Evolutionary conservation across 2,329 filamentous ascomycete genomes (phyloP).

Genomic region (Fusarium domesticum): DNA sequence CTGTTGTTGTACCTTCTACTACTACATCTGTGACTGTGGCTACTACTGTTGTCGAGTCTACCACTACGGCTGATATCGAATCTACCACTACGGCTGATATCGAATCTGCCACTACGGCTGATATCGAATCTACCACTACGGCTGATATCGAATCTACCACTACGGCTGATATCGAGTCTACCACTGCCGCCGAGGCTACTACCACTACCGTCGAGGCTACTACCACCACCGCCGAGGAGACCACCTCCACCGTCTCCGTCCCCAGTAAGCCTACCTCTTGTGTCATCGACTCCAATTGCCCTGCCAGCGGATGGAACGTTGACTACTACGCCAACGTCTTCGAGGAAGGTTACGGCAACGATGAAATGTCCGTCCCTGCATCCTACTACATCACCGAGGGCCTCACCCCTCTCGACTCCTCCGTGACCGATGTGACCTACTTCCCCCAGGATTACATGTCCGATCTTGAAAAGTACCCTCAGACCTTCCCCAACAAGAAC

Average conservation of each 20-base stretch:
- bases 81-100: neutral
- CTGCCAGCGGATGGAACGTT: slow-evolving; percentile 11
- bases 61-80: neutral
- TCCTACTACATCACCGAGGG: slow-evolving; percentile 24
- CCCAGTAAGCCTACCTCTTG: neutral
- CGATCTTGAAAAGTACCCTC: neutral
- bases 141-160: neutral
- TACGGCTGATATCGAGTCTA: neutral
- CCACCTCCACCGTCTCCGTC: neutral
- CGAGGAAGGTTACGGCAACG: slow-evolving; percentile 17
- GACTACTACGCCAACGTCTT: slow-evolving; percentile 24
- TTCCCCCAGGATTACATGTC: slow-evolving; percentile 16
- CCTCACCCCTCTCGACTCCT: slow-evolving; percentile 10
- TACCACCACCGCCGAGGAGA: neutral
- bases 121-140: neutral
- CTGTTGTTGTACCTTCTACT: neutral
- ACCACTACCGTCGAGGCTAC: neutral
- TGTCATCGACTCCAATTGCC: slow-evolving; percentile 1
- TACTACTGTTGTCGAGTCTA: neutral
- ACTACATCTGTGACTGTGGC: neutral
- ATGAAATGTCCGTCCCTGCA: slow-evolving; percentile 14
- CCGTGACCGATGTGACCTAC: slow-evolving; percentile 12
- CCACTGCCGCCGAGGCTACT: neutral
- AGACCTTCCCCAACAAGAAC: slow-evolving; percentile 3
- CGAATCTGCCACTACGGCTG: neutral